These are phyloP conservation scores for Serendipita sp. DNA, from an alignment of 1,284 basidiomycete genomes.

Conservation along the genomic window DNA sequence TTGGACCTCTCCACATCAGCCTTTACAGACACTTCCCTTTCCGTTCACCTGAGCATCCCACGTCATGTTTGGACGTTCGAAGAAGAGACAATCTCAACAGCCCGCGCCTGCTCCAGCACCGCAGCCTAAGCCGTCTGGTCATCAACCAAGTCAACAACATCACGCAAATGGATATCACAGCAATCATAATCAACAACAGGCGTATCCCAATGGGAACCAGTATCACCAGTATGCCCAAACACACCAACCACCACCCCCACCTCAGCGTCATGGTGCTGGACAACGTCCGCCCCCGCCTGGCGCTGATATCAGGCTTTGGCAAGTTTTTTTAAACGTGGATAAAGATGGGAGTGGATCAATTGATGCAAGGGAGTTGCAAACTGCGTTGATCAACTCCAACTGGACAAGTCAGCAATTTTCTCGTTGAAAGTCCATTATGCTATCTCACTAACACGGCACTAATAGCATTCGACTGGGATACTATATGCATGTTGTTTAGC, in stretches of 20 bases:
- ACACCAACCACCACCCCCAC: not conserved
- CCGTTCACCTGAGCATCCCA: too few relatives aligned
- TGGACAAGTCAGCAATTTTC: constrained; percentile 15
- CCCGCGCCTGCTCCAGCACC: too few relatives aligned
- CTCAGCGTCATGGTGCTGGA: not conserved
- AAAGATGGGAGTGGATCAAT: constrained; percentile 14
- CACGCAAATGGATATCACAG: too few relatives aligned
- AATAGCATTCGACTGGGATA: constrained; percentile 19
- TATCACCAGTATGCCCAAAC: too few relatives aligned
- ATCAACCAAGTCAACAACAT: too few relatives aligned
- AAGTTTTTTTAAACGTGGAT: not conserved
- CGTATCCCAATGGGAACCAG: too few relatives aligned
- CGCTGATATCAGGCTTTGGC: not conserved
- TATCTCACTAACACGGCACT: not conserved
- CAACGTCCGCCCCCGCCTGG: not conserved
- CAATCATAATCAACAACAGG: too few relatives aligned
- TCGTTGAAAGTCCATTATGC: not conserved
- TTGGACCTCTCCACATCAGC: too few relatives aligned
- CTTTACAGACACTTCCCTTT: too few relatives aligned
- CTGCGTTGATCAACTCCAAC: constrained; percentile 20
- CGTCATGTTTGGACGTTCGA: too few relatives aligned
- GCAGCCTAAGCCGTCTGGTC: too few relatives aligned
- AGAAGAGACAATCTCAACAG: too few relatives aligned
- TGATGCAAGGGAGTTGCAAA: constrained; percentile 18
- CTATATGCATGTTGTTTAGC: constrained; percentile 21